phyloP scores from a whole-genome alignment of 345 rosid genomes.

The Euphorbia peplus region DNA sequence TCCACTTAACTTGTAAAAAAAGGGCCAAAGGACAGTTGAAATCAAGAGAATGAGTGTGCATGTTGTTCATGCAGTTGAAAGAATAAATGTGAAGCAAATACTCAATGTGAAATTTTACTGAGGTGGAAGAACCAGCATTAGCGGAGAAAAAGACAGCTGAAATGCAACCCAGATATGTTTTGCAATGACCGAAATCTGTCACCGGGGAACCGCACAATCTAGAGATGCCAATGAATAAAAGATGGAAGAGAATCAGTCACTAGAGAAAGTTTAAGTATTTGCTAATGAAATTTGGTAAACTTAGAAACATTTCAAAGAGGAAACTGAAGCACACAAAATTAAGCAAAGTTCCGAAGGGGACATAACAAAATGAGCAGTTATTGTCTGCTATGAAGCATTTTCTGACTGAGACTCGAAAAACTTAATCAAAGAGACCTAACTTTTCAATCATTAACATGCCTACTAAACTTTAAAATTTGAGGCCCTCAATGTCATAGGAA shows the following conservation, averaged over 20 bases:
- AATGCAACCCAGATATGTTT: conserved; percentile 14
- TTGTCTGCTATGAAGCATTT: neutral
- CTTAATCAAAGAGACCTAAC: neutral
- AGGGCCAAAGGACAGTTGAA: neutral
- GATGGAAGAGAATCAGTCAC: conserved; percentile 31
- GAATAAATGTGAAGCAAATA: conserved; percentile 14
- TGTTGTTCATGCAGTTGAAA: too few relatives aligned
- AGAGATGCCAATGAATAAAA: conserved; percentile 34
- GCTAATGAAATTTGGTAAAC: conserved; percentile 1
- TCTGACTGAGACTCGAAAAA: neutral
- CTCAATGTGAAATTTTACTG: conserved; percentile 7
- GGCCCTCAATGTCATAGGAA: neutral
- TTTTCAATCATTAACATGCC: neutral
- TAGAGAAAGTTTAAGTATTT: conserved; percentile 6
- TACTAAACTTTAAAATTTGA: neutral
- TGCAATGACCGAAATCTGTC: conserved; percentile 34
- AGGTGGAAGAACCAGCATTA: conserved; percentile 11
- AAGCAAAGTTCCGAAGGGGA: neutral
- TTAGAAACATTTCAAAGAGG: conserved; percentile 9
- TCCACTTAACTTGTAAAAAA: neutral
- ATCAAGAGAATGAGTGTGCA: neutral
- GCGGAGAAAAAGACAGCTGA: conserved; percentile 20
- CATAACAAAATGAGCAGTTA: neutral
- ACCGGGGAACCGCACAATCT: conserved; percentile 80
- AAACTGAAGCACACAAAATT: conserved; percentile 8